Evolutionary conservation across 2,329 filamentous ascomycete species (phyloP).

Genomic region (Aspergillus felis): DNA sequence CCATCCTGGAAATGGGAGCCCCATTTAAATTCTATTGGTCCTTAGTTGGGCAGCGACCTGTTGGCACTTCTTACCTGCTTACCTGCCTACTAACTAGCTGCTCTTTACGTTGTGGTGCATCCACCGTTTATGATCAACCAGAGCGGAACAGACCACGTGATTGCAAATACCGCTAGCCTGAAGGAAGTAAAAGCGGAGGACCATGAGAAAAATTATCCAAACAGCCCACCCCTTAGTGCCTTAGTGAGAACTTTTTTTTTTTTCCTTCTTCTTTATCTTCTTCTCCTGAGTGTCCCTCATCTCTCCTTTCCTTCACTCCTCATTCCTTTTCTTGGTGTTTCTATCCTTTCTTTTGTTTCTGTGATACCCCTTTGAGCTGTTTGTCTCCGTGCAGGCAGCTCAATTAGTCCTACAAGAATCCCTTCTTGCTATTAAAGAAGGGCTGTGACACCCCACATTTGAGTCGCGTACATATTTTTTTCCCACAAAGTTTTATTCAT

Average conservation of each 20-base stretch:
- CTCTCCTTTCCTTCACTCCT: conserved; percentile 16
- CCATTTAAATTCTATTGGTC: background rate
- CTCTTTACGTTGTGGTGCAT: no score
- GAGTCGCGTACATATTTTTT: conserved; percentile 8
- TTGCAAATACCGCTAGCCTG: background rate
- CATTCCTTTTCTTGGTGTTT: conserved; percentile 21
- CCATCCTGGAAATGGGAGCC: background rate
- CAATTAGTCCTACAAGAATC: conserved; percentile 17
- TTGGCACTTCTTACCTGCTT: background rate
- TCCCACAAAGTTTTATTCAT: conserved; percentile 2
- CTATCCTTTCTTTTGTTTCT: conserved; percentile 18
- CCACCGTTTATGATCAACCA: background rate
- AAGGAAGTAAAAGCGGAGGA: background rate
- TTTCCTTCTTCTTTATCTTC: conserved; percentile 9
- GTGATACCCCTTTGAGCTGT: conserved; percentile 32
- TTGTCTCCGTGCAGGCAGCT: conserved; percentile 30
- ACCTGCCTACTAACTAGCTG: no score
- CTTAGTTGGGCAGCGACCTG: background rate
- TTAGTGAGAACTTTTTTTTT: conserved; percentile 17
- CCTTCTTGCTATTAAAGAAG: conserved; percentile 9
- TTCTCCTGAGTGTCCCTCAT: conserved; percentile 11
- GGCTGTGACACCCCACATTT: conserved; percentile 14
- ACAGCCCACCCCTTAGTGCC: conserved; percentile 16
- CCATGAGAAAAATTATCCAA: background rate
- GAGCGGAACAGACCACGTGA: background rate